Evolutionary conservation across 768 basidiomycete genomes (phyloP).

Genomic region (Tulasnella sp.): DNA sequence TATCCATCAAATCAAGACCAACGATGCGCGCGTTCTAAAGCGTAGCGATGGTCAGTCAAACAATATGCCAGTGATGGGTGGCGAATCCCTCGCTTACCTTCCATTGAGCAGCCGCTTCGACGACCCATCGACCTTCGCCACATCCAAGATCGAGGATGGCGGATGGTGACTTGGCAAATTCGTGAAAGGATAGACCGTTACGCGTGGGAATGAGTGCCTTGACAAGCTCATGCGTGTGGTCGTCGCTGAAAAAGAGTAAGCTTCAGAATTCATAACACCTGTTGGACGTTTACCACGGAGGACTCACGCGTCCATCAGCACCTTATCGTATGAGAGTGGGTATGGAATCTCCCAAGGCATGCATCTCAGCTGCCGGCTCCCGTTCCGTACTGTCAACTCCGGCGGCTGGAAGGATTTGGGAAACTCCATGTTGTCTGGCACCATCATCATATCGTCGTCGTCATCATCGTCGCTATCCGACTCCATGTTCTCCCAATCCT

Average conservation of each 20-base stretch:
- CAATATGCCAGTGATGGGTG: neutral
- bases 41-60: neutral
- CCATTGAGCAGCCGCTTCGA: conserved; percentile 55
- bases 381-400: conserved; percentile 4
- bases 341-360: conserved; percentile 11
- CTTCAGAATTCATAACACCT: neutral
- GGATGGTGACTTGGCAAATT: conserved; percentile 39
- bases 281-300: neutral
- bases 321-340: conserved; percentile 9
- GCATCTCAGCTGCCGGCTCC: neutral
- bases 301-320: conserved; percentile 12
- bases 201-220: conserved; percentile 40
- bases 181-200: conserved; percentile 51
- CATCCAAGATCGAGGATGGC: conserved; percentile 67
- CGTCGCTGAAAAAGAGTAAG: conserved; percentile 39
- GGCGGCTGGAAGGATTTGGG: neutral
- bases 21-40: conserved; percentile 39
- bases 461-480: neutral
- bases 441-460: neutral
- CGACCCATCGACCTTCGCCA: conserved; percentile 59
- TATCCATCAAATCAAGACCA: conserved; percentile 53
- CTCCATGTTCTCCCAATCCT: too few species aligned
- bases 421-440: neutral
- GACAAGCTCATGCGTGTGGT: conserved; percentile 40
- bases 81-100: conserved; percentile 26